Conservation (phyloP, 768 basidiomycete species). For the Suillus americanus region DNA sequence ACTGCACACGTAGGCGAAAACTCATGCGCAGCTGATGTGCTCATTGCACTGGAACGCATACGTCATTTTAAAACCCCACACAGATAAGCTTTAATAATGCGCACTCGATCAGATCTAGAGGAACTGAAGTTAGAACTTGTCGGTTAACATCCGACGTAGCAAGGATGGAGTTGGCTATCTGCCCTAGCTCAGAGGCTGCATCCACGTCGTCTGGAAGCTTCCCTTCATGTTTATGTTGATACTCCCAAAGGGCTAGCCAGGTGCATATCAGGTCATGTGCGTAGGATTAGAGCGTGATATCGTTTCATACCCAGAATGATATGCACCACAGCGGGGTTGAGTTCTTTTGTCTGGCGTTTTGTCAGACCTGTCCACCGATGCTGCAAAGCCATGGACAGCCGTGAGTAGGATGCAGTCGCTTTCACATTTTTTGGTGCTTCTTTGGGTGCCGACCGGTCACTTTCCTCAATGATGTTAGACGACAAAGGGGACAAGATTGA, state of each 20-base stretch:
- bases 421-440: conserved; percentile 60
- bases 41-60: conserved; percentile 50
- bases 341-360: conserved; percentile 76
- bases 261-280: conserved; percentile 2
- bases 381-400: conserved; percentile 60
- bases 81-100: conserved; percentile 16
- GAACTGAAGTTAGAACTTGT: conserved; percentile 57
- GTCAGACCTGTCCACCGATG: conserved; percentile 71
- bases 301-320: conserved; percentile 61
- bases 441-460: conserved; percentile 63
- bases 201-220: conserved; percentile 52
- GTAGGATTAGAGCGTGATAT: neutral
- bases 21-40: conserved; percentile 73
- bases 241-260: conserved; percentile 77
- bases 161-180: conserved; percentile 64
- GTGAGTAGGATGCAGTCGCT: conserved; percentile 60
- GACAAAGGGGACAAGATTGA: conserved; percentile 6
- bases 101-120: conserved; percentile 65
- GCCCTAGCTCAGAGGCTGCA: conserved; percentile 55
- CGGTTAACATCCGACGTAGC: conserved; percentile 66
- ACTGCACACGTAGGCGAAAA: conserved; percentile 95
- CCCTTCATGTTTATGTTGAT: conserved; percentile 57
- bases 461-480: conserved; percentile 28
- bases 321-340: conserved; percentile 76
- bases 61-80: conserved; percentile 7